Conservation (phyloP, 352 stramenopile species). For the Pythium sukuiense region DNA sequence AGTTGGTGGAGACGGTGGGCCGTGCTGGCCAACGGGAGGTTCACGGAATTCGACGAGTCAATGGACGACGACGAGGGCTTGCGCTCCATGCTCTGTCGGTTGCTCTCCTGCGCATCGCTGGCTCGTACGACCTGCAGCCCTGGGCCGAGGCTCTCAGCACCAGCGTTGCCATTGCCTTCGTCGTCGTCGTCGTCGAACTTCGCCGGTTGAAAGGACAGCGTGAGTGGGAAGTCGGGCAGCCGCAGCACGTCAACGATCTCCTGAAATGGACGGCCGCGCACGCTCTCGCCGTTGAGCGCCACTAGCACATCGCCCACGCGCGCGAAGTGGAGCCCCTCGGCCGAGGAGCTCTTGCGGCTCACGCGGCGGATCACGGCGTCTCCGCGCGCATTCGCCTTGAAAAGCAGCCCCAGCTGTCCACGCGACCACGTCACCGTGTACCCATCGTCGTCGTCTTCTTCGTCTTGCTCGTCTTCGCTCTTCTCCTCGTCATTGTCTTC, state of each 20-base stretch:
- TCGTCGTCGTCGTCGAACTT: slow-evolving; percentile 30
- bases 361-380: slow-evolving; percentile 70
- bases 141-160: not conserved
- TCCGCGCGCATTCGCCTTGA: slow-evolving; percentile 56
- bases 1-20: slow-evolving; percentile 4
- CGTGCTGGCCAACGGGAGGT: not conserved
- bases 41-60: slow-evolving; percentile 3
- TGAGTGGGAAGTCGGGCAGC: slow-evolving; percentile 58
- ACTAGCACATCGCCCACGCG: slow-evolving; percentile 76
- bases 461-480: slow-evolving; percentile 31
- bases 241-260: slow-evolving; percentile 71
- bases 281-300: slow-evolving; percentile 58
- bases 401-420: slow-evolving; percentile 69
- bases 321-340: slow-evolving; percentile 57
- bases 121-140: slow-evolving; percentile 4
- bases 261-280: slow-evolving; percentile 52
- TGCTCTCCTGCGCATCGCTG: slow-evolving; percentile 10
- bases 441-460: slow-evolving; percentile 63
- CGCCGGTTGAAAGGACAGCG: slow-evolving; percentile 68
- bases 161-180: not conserved
- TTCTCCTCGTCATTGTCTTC: slow-evolving; percentile 21
- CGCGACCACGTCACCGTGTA: slow-evolving; percentile 74
- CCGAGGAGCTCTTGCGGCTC: slow-evolving; percentile 61
- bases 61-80: slow-evolving; percentile 15
- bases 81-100: slow-evolving; percentile 7